Evolutionary conservation across 345 rosid species (phyloP).

Genomic region (Lenwebbia sp.): DNA sequence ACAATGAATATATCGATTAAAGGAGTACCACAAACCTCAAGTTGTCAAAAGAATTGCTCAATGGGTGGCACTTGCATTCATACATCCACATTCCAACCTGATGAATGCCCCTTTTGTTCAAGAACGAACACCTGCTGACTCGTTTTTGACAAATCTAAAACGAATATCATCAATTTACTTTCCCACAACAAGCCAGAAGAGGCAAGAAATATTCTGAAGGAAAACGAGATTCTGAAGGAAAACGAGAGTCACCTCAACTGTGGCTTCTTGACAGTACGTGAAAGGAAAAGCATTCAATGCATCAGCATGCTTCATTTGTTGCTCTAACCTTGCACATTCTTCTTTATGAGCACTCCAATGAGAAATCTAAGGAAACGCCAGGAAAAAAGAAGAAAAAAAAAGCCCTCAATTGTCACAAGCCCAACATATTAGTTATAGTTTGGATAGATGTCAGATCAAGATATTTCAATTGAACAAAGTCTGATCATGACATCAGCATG

Average conservation of each 20-base stretch:
- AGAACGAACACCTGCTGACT: constrained; percentile 62
- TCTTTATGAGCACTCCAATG: constrained; percentile 77
- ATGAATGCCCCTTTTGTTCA: constrained; percentile 57
- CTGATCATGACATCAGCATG: not conserved
- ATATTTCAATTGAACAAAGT: not conserved
- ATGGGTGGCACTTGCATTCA: constrained; percentile 54
- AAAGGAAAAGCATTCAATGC: constrained; percentile 67
- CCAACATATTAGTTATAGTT: not conserved
- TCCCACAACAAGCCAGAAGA: not conserved
- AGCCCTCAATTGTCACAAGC: not conserved
- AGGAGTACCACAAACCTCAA: constrained; percentile 22
- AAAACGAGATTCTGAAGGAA: not conserved
- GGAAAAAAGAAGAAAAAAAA: not conserved
- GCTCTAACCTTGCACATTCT: constrained; percentile 75
- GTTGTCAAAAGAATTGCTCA: constrained; percentile 2
- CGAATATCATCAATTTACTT: not conserved
- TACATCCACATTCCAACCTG: constrained; percentile 60
- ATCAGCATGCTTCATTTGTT: constrained; percentile 64
- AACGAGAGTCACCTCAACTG: constrained; percentile 30
- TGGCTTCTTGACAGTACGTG: constrained; percentile 59
- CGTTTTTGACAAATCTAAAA: constrained; percentile 36
- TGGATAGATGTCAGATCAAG: not conserved
- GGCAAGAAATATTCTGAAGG: not conserved
- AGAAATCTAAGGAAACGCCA: constrained; percentile 18
- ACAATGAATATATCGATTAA: not conserved